These are phyloP conservation scores for Achaetomium macrosporum DNA, from an alignment of 2,329 filamentous ascomycete species.

Conservation along the genomic window DNA sequence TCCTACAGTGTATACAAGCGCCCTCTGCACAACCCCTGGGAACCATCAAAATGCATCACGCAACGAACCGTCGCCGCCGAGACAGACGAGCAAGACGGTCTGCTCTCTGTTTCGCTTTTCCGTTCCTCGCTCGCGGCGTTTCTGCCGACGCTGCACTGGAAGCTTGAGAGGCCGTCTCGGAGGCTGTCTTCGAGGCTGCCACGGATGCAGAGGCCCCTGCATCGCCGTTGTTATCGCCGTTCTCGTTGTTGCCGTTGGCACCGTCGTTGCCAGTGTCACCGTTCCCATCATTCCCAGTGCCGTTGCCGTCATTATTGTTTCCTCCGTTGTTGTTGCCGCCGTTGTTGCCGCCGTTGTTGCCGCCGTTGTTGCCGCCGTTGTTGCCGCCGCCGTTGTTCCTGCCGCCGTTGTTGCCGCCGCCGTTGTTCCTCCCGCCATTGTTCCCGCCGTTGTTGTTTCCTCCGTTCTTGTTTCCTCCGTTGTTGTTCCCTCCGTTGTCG, in stretches of 20 bases:
- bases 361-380: neutral
- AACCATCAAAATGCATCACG: neutral
- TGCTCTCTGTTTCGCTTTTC: slow-evolving; percentile 1
- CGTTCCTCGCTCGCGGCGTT: neutral
- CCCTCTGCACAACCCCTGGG: no score
- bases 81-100: slow-evolving; percentile 13
- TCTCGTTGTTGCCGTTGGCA: neutral
- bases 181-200: neutral
- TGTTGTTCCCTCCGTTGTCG: neutral
- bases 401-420: neutral
- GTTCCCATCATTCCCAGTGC: neutral
- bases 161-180: neutral
- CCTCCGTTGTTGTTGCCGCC: neutral
- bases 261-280: neutral
- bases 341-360: neutral
- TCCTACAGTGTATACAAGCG: no score
- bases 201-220: neutral
- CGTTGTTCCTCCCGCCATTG: neutral
- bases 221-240: neutral
- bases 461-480: neutral
- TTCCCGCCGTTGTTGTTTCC: neutral
- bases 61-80: slow-evolving; percentile 3
- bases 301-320: neutral
- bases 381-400: neutral
- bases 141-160: neutral